A percentile compares a stretch with the other conserved stretches of the same genome.
phyloP scores from a whole-genome alignment of 2,329 filamentous ascomycete species.

The Neopestalotiopsis clavispora region DNA sequence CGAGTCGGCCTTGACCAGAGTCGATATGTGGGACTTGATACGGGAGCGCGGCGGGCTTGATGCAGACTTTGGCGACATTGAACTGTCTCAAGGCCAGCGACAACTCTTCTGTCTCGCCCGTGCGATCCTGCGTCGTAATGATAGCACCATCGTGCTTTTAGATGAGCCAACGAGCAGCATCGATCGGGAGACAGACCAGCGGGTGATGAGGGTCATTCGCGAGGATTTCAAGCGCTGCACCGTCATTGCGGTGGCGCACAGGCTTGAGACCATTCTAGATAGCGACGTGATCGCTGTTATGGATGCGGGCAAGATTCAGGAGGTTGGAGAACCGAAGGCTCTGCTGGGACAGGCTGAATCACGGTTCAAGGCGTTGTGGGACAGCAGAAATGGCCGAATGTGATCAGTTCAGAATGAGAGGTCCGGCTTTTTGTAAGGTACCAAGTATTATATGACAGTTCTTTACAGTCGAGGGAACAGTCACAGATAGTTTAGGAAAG shows the following conservation, averaged over 20 bases:
- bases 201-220: neutral
- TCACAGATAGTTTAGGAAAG: too few relatives aligned
- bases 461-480: too few relatives aligned
- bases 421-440: too few relatives aligned
- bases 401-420: too few relatives aligned
- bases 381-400: neutral
- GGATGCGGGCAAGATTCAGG: neutral
- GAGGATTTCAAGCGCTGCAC: slow-evolving; percentile 9
- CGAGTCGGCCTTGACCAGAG: neutral
- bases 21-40: slow-evolving; percentile 1
- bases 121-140: neutral
- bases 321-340: neutral
- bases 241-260: slow-evolving; percentile 12
- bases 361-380: neutral
- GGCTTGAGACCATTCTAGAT: slow-evolving; percentile 8
- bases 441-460: too few relatives aligned
- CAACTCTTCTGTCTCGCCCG: slow-evolving; percentile 4
- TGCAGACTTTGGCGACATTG: neutral
- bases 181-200: slow-evolving; percentile 6
- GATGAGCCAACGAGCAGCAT: slow-evolving; percentile 12
- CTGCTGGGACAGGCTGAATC: neutral
- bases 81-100: neutral
- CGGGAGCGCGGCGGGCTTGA: neutral
- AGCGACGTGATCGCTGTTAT: slow-evolving; percentile 5
- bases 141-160: neutral